These are phyloP conservation scores for Colletotrichum sp. DNA, from an alignment of 2,329 filamentous ascomycete genomes.

Conservation along the genomic window DNA sequence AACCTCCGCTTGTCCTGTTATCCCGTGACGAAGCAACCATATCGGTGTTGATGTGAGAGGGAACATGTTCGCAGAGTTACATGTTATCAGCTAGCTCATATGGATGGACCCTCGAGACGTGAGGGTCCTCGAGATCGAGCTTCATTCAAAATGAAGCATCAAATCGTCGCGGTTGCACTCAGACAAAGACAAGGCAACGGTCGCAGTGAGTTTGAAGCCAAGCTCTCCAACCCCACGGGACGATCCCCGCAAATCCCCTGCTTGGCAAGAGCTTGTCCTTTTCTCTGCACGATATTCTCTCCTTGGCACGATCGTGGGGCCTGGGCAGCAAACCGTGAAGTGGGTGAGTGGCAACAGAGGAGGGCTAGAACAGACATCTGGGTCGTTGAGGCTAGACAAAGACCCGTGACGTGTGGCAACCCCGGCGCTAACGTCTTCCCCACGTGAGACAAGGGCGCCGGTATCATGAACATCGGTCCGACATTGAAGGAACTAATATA, in stretches of 20 bases:
- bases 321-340: background rate
- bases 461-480: background rate
- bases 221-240: background rate
- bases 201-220: background rate
- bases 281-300: background rate
- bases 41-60: background rate
- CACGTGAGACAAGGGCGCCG: background rate
- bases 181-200: background rate
- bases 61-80: background rate
- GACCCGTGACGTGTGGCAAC: background rate
- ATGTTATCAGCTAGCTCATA: background rate
- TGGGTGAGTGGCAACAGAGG: background rate
- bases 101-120: background rate
- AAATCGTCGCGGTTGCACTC: background rate
- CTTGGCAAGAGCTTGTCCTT: background rate
- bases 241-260: background rate
- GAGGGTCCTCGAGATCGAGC: background rate
- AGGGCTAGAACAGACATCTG: background rate
- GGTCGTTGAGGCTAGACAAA: background rate
- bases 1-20: background rate
- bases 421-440: background rate
- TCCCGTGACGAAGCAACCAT: background rate
- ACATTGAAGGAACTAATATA: background rate
- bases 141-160: background rate
- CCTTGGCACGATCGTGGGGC: background rate